Conservation (phyloP, 164 flowering plant species). For the Malania oleifera region DNA sequence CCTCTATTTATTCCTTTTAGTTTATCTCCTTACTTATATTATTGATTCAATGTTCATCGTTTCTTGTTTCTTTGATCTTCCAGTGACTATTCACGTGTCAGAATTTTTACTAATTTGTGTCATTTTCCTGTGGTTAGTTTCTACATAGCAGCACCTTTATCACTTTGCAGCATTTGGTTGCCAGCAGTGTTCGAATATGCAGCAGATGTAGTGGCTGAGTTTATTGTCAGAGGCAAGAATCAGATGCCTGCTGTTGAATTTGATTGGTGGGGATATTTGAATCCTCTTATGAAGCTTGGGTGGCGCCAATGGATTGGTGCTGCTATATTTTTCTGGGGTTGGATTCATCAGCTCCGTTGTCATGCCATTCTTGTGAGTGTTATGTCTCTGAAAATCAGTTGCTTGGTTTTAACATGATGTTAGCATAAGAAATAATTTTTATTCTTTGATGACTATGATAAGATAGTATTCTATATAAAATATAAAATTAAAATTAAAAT, state of each 20-base stretch:
- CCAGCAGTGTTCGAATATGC: constrained; percentile 43
- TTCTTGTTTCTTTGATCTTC: too few relatives aligned
- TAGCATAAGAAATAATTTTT: too few relatives aligned
- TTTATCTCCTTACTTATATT: too few relatives aligned
- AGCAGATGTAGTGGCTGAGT: constrained; percentile 29
- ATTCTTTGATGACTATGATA: too few relatives aligned
- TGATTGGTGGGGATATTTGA: constrained; percentile 43
- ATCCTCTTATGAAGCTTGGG: constrained; percentile 53
- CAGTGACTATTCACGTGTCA: neutral
- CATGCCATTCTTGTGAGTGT: constrained; percentile 80
- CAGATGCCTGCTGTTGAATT: constrained; percentile 34
- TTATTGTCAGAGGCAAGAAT: constrained; percentile 48
- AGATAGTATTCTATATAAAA: too few relatives aligned
- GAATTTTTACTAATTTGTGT: constrained; percentile 9
- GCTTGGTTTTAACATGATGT: neutral
- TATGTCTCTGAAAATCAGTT: neutral
- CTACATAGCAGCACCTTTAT: constrained; percentile 79
- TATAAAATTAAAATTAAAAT: too few relatives aligned
- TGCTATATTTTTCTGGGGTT: constrained; percentile 72
- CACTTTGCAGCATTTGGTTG: constrained; percentile 55
- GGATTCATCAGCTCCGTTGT: constrained; percentile 77
- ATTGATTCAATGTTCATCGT: too few relatives aligned
- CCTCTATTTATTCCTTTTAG: neutral
- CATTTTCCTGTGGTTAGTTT: constrained; percentile 43
- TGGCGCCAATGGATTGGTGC: constrained; percentile 76